Evolutionary conservation across 305 asterid genomes (phyloP), one percentile per base, ranked within the genome.

Genomic region (Fraxinus greggii): DNA sequence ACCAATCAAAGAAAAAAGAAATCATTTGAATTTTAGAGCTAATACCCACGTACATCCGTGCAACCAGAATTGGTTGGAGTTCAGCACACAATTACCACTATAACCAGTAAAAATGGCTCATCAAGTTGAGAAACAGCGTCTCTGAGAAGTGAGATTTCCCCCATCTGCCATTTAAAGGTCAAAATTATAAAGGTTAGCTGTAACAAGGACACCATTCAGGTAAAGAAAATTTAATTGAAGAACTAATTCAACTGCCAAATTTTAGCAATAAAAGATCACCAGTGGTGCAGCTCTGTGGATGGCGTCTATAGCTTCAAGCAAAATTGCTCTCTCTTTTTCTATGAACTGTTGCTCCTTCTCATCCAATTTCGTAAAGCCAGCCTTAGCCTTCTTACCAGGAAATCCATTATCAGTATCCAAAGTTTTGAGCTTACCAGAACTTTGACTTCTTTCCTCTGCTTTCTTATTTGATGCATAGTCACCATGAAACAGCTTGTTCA

Each of bases 31-130:
- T 91, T 93, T 89, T 80, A 97, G 98, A 93, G 63, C 63, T 51
- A 51, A 51, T 51, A 51, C 63, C 63, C 24, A 51, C 5, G 63
- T 17, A 51, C 63, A 51, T 51, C 63, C 91, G 90, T 86, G 92
- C 98, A 92, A 96, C 98, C 97, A 96, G 94, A 91, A 90, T 90
- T 94, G 91, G 97, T 89, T 91, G 99, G 94, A 94, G 95, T 93
- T 95, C 97, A 96, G 97, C 97, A 91, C 98, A 92, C 98, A 93
- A 97, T 97, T 97, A 97, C 99, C 98, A 97, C 99, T 93, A 97
- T 97, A 88, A 93, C 99, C 97, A 97, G 92, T 85, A 89, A 93
- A 90, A 94, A 97, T 40, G 99, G 98, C 75, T 97, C 93, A 86
- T 92, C 94, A 61, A 97, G 97, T 84, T 94, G 98, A 84, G 98